phyloP scores from a whole-genome alignment of 2,329 filamentous ascomycete genomes.

The Didymella sp. region DNA sequence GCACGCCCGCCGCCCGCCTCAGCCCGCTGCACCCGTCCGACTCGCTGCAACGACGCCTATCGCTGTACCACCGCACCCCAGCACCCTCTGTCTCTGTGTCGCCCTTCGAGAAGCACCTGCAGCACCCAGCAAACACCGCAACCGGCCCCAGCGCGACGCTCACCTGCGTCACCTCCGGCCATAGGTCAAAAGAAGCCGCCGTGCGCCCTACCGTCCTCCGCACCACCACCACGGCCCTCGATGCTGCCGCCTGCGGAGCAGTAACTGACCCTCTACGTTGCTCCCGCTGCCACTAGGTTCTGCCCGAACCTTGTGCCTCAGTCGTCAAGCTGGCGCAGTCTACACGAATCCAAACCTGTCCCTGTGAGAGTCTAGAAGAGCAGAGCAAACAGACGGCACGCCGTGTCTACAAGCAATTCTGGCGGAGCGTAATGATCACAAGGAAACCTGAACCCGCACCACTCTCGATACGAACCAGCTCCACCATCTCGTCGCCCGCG shows the following conservation, averaged over 20 bases:
- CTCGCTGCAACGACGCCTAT: constrained; percentile 3
- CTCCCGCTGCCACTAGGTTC: constrained; percentile 40
- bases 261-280: constrained; percentile 29
- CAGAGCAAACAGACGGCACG: constrained; percentile 44
- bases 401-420: constrained; percentile 48
- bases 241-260: constrained; percentile 36
- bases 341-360: constrained; percentile 41
- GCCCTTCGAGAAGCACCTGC: constrained; percentile 43
- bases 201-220: constrained; percentile 16
- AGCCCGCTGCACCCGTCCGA: constrained; percentile 14
- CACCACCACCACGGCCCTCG: constrained; percentile 30
- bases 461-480: constrained; percentile 45
- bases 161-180: constrained; percentile 15
- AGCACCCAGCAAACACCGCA: constrained; percentile 30
- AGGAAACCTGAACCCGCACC: constrained; percentile 39
- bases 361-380: constrained; percentile 44
- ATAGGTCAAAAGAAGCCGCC: constrained; percentile 5
- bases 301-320: constrained; percentile 43
- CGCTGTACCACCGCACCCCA: constrained; percentile 8
- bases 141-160: constrained; percentile 19
- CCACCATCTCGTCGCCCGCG: constrained; percentile 45
- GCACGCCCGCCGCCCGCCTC: background rate
- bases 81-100: constrained; percentile 25
- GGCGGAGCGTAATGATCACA: constrained; percentile 49
- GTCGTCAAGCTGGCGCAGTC: constrained; percentile 50